Evolutionary conservation across 1,284 basidiomycete genomes (phyloP).

Genomic region (Sparassis latifolia): DNA sequence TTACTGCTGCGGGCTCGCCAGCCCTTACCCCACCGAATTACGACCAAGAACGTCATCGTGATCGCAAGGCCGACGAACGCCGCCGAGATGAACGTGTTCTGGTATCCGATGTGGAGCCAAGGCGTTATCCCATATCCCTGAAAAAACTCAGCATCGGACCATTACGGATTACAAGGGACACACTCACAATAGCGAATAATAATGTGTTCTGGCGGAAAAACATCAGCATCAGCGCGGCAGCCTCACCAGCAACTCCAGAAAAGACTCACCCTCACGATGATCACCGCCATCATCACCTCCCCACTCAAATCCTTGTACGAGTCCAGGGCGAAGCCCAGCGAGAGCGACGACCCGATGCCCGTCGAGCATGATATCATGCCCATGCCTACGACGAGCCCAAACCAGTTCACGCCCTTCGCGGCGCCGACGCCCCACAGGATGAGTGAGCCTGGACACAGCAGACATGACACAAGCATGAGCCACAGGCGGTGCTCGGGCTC

Average conservation of each 20-base stretch:
- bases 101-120: slow-evolving; percentile 1
- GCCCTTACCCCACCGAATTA: background rate
- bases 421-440: slow-evolving; percentile 2
- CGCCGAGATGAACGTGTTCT: slow-evolving; percentile 1
- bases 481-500: slow-evolving; percentile 1
- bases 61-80: slow-evolving; percentile 1
- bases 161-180: background rate
- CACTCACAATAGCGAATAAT: background rate
- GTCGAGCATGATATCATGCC: slow-evolving; percentile 1
- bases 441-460: background rate
- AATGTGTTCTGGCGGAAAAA: background rate
- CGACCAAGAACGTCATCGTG: slow-evolving; percentile 1
- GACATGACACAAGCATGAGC: background rate
- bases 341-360: slow-evolving; percentile 1
- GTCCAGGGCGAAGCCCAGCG: background rate
- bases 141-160: background rate
- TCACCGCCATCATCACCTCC: background rate
- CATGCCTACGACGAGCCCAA: background rate
- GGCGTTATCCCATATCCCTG: slow-evolving; percentile 1
- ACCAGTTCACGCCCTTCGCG: background rate
- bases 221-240: background rate
- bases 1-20: background rate
- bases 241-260: background rate
- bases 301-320: background rate
- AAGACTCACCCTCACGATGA: slow-evolving; percentile 1